phyloP scores from a whole-genome alignment of 1,284 basidiomycete species.

The Malassezia furfur region DNA sequence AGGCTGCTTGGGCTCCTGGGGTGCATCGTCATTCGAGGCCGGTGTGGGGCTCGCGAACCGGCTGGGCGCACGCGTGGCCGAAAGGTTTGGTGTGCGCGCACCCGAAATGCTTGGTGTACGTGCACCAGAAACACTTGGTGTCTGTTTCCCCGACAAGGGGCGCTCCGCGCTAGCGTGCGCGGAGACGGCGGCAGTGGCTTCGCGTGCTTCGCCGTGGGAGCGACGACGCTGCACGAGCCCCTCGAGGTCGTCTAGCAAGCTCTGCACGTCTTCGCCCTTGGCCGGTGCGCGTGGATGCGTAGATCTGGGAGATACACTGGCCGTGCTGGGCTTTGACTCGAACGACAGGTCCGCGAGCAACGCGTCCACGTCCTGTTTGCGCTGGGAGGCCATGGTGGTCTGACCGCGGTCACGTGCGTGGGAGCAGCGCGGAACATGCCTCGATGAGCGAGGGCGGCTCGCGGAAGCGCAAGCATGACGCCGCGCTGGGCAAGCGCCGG shows the following conservation, averaged over 20 bases:
- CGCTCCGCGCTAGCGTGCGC: not conserved
- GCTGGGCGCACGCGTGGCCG: no score
- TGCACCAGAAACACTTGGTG: not conserved
- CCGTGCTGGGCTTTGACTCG: not conserved
- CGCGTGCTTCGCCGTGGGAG: slow-evolving; percentile 4
- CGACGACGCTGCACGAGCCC: slow-evolving; percentile 41
- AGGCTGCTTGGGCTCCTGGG: no score
- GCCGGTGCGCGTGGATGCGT: not conserved
- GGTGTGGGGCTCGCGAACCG: no score
- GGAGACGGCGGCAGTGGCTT: not conserved
- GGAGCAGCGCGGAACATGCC: no score
- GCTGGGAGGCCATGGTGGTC: slow-evolving; percentile 2
- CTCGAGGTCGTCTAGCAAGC: slow-evolving; percentile 44
- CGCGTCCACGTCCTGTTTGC: slow-evolving; percentile 36
- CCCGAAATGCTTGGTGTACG: no score
- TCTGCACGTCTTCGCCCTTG: slow-evolving; percentile 33
- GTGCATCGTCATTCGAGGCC: no score
- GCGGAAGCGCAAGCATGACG: not conserved
- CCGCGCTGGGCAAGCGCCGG: not conserved
- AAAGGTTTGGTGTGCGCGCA: no score
- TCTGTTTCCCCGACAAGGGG: not conserved
- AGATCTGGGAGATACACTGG: not conserved
- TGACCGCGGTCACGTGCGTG: slow-evolving; percentile 3
- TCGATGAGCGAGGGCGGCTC: no score
- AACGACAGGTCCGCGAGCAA: slow-evolving; percentile 39